A percentile compares a stretch with the other conserved stretches of the same genome.
Evolutionary conservation across 495 filamentous ascomycete species (phyloP).

Genomic region (Neurospora terricola): DNA sequence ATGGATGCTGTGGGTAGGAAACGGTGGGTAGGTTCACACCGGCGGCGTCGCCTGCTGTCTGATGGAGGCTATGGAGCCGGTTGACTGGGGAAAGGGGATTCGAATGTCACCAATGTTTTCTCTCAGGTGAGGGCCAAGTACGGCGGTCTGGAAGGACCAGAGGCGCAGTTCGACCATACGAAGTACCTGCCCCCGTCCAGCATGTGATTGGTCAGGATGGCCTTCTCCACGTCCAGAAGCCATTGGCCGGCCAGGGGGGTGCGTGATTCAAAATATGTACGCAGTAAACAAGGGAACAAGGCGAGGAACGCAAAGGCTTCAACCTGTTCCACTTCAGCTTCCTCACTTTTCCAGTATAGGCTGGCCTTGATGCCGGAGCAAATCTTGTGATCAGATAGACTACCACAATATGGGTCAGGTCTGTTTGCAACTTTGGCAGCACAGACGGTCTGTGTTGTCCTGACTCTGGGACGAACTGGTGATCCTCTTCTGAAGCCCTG

Average conservation of each 20-base stretch:
- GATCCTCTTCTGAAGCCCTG: background rate
- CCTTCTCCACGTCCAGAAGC: slow-evolving; percentile 11
- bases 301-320: slow-evolving; percentile 14
- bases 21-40: slow-evolving; percentile 9
- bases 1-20: background rate
- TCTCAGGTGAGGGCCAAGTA: slow-evolving; percentile 11
- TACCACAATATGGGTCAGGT: background rate
- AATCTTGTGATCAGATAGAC: background rate
- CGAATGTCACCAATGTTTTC: slow-evolving; percentile 21
- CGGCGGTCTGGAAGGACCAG: slow-evolving; percentile 7
- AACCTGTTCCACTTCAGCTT: background rate
- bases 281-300: slow-evolving; percentile 15
- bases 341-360: background rate
- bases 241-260: slow-evolving; percentile 7
- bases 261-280: slow-evolving; percentile 20
- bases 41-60: slow-evolving; percentile 4
- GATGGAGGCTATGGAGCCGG: slow-evolving; percentile 4
- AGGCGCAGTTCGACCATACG: background rate
- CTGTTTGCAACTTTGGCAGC: background rate
- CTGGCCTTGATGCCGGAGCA: background rate
- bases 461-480: background rate
- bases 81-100: slow-evolving; percentile 14
- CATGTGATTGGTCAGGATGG: slow-evolving; percentile 16
- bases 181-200: slow-evolving; percentile 9
- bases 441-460: background rate